Conservation (phyloP, 2,329 filamentous ascomycete species). For the Beauveria asiatica region DNA sequence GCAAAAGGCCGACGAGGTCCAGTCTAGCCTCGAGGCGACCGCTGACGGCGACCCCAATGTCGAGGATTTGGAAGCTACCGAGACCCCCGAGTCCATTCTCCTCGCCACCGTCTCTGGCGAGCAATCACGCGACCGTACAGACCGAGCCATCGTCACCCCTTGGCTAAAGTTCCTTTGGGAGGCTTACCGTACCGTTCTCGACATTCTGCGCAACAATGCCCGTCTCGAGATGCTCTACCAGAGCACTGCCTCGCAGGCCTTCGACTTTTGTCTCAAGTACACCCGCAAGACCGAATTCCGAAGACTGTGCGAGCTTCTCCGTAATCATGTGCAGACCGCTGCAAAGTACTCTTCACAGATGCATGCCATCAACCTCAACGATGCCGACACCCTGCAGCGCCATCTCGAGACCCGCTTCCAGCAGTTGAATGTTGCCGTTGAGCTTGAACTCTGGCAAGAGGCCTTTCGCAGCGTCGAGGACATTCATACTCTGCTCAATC, state of each 20-base stretch:
- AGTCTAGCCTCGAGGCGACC: constrained; percentile 73
- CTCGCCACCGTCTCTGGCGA: constrained; percentile 96
- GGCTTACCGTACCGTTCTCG: constrained; percentile 94
- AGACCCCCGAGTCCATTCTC: constrained; percentile 96
- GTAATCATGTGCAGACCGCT: constrained; percentile 97
- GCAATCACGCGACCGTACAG: constrained; percentile 93
- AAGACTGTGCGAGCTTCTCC: constrained; percentile 91
- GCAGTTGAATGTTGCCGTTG: constrained; percentile 95
- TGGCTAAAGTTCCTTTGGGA: constrained; percentile 99
- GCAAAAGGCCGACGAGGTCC: constrained; percentile 90
- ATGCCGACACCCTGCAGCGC: constrained; percentile 92
- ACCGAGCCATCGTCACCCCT: constrained; percentile 94
- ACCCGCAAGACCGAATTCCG: constrained; percentile 98
- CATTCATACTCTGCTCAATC: constrained; percentile 91
- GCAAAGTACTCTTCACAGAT: constrained; percentile 99
- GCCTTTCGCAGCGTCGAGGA: constrained; percentile 99
- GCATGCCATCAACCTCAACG: constrained; percentile 98
- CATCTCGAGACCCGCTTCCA: constrained; percentile 97
- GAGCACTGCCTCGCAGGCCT: constrained; percentile 93
- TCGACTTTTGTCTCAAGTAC: constrained; percentile 98
- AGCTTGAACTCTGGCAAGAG: constrained; percentile 98
- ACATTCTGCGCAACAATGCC: constrained; percentile 98
- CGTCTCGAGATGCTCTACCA: constrained; percentile 97
- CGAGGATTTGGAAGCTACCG: constrained; percentile 91
- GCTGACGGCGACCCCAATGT: constrained; percentile 53